Evolutionary conservation across 1,284 basidiomycete species (phyloP).

Genomic region (Pascua sp.): DNA sequence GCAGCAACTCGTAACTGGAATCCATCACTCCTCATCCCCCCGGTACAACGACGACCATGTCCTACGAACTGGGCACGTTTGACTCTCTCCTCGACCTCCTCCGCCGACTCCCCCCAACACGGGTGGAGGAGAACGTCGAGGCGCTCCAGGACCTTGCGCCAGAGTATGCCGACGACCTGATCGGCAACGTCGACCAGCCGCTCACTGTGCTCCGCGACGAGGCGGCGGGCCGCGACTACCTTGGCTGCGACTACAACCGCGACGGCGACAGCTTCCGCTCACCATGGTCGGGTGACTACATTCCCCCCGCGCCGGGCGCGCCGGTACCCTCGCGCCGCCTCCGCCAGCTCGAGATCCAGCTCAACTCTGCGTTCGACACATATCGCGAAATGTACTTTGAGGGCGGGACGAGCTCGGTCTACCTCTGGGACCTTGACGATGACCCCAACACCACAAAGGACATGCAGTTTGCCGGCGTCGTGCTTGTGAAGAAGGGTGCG

Average conservation of each 20-base stretch:
- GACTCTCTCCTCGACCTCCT: conserved; percentile 93
- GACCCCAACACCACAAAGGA: conserved; percentile 52
- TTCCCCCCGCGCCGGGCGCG: conserved; percentile 75
- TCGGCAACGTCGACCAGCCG: conserved; percentile 93
- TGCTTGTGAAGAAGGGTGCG: conserved; percentile 92
- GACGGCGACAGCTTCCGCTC: conserved; percentile 95
- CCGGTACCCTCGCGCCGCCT: conserved; percentile 78
- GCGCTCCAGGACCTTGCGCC: conserved; percentile 78
- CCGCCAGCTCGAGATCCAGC: conserved; percentile 83
- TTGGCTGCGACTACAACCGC: conserved; percentile 96
- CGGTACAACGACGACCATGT: conserved; percentile 6
- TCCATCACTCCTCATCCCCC: too few species aligned
- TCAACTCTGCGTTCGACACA: conserved; percentile 95
- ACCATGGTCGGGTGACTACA: conserved; percentile 95
- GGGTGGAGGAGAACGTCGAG: conserved; percentile 82
- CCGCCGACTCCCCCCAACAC: conserved; percentile 88
- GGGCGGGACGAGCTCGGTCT: conserved; percentile 94
- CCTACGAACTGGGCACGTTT: conserved; percentile 43
- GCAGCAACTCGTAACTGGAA: too few species aligned
- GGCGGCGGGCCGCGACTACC: conserved; percentile 71
- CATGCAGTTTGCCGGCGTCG: conserved; percentile 81
- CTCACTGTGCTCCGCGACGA: conserved; percentile 76
- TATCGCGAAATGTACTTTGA: conserved; percentile 99
- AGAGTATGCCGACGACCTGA: conserved; percentile 92
- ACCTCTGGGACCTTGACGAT: conserved; percentile 96